Conservation (phyloP, 306 rosid species). For the Dicorynia guianensis region DNA sequence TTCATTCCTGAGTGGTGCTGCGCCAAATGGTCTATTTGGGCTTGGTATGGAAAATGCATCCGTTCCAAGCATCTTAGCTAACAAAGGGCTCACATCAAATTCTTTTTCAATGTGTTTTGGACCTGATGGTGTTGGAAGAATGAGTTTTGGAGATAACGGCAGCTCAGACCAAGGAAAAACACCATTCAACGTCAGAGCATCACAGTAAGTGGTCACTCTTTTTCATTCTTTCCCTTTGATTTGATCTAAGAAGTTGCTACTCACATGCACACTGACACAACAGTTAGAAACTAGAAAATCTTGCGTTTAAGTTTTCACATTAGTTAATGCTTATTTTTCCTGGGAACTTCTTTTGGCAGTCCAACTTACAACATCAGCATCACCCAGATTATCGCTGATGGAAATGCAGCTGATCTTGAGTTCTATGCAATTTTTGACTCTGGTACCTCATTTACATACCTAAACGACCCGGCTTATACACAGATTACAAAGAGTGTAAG, state of each 20-base stretch:
- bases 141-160: constrained; percentile 81
- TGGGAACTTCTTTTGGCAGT: constrained; percentile 51
- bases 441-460: constrained; percentile 88
- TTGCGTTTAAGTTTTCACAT: constrained; percentile 9
- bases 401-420: constrained; percentile 48
- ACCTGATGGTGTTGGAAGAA: constrained; percentile 67
- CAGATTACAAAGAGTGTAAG: constrained; percentile 68
- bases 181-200: constrained; percentile 56
- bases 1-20: constrained; percentile 67
- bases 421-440: constrained; percentile 80
- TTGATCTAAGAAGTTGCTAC: constrained; percentile 25
- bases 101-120: constrained; percentile 97
- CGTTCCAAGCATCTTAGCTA: constrained; percentile 85
- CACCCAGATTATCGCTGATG: constrained; percentile 67
- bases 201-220: constrained; percentile 54
- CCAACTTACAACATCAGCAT: constrained; percentile 73
- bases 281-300: constrained; percentile 4
- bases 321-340: constrained; percentile 39
- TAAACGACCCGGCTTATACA: constrained; percentile 77
- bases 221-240: constrained; percentile 29
- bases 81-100: constrained; percentile 60
- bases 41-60: constrained; percentile 76
- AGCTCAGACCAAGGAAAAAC: constrained; percentile 71
- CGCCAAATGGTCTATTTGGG: constrained; percentile 90
- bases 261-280: constrained; percentile 6